Evolutionary conservation across 169 alveolate genomes (phyloP).

Genomic region (Cryptosporidium ubiquitum): DNA sequence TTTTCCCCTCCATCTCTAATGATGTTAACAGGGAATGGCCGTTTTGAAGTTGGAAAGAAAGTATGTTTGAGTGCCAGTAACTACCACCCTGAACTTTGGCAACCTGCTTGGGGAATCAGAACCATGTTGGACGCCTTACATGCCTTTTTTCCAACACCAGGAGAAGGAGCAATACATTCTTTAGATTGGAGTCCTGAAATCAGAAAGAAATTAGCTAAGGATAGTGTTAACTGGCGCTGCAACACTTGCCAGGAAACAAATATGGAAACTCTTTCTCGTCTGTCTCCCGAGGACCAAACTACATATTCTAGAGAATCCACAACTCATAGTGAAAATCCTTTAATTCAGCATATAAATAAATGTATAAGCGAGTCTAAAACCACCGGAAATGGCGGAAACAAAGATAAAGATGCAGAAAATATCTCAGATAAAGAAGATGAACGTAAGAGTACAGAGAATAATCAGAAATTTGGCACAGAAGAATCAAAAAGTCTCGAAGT

Average conservation of each 20-base stretch:
- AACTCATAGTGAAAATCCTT: conserved; percentile 32
- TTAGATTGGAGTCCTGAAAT: conserved; percentile 74
- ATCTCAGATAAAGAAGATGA: background rate
- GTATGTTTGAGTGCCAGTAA: conserved; percentile 88
- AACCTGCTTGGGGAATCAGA: conserved; percentile 93
- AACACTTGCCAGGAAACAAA: conserved; percentile 55
- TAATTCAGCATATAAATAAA: conserved; percentile 33
- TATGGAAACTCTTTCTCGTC: conserved; percentile 17
- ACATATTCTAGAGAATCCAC: background rate
- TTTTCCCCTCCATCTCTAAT: conserved; percentile 91
- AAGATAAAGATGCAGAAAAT: background rate
- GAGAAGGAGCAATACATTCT: conserved; percentile 74
- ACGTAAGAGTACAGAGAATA: background rate
- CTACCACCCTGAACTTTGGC: conserved; percentile 93
- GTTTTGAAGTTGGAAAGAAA: conserved; percentile 89
- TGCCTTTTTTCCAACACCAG: conserved; percentile 89
- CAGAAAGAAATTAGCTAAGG: conserved; percentile 64
- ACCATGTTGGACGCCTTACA: conserved; percentile 90
- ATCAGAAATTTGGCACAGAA: background rate
- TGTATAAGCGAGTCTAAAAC: conserved; percentile 21
- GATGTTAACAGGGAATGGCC: conserved; percentile 90
- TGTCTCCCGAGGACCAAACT: conserved; percentile 16
- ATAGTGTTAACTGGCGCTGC: conserved; percentile 73
- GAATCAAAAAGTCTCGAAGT: background rate
- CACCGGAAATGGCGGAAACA: background rate